These are phyloP conservation scores for Aspergillus pseudotamarii DNA, from an alignment of 2,329 filamentous ascomycete genomes.

Conservation along the genomic window DNA sequence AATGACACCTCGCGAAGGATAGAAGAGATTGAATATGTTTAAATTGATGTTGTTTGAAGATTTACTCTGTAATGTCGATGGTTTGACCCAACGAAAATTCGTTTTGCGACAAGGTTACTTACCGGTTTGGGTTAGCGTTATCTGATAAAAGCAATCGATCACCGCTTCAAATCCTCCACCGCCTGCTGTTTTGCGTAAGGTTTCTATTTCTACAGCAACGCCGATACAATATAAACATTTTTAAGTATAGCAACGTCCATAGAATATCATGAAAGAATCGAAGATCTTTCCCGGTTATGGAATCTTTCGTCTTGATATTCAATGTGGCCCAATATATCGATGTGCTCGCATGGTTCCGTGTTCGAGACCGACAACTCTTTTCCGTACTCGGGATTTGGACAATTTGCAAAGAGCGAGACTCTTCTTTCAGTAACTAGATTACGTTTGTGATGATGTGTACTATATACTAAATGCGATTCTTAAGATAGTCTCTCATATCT, in stretches of 20 bases:
- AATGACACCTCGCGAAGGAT: background rate
- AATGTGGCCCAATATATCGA: background rate
- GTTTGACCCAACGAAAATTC: background rate
- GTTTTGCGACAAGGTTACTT: background rate
- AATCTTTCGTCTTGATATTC: background rate
- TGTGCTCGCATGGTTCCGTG: background rate
- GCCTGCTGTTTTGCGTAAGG: background rate
- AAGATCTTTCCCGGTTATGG: background rate
- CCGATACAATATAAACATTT: too few species aligned
- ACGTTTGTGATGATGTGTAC: background rate
- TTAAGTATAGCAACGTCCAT: background rate
- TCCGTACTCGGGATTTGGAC: background rate
- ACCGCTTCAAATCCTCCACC: background rate
- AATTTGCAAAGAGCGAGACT: background rate
- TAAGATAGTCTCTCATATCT: background rate
- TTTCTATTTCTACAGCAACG: background rate
- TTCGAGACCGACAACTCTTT: background rate
- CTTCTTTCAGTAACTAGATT: background rate
- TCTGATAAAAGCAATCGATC: background rate
- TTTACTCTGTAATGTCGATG: conserved; percentile 2
- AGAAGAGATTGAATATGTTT: background rate
- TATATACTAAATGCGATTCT: background rate
- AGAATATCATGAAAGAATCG: background rate
- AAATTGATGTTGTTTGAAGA: background rate
- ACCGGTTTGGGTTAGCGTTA: background rate